These are phyloP conservation scores for Drechslerella dactyloides DNA, from an alignment of 2,329 filamentous ascomycete genomes.

Conservation along the genomic window DNA sequence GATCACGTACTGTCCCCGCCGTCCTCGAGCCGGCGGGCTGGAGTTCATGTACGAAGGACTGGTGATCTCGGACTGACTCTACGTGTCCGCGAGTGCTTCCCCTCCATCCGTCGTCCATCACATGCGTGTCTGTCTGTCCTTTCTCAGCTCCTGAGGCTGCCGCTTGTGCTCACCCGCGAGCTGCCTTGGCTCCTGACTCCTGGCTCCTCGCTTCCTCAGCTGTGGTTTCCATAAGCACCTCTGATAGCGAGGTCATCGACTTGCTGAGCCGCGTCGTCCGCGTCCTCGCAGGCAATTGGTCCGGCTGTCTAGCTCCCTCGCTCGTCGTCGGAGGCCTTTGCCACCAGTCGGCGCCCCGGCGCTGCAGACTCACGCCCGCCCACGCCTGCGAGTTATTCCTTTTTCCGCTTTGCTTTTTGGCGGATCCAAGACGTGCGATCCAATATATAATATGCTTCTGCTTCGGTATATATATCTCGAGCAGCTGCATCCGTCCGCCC, in stretches of 20 bases:
- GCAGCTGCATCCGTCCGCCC: constrained; percentile 34
- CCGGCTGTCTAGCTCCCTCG: background rate
- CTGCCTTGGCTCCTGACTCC: background rate
- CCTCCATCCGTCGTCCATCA: background rate
- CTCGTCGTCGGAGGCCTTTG: background rate
- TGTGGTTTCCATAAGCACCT: background rate
- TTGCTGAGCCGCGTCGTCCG: background rate
- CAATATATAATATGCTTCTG: no score
- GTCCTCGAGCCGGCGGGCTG: no score
- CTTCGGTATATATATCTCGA: constrained; percentile 23
- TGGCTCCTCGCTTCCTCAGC: background rate
- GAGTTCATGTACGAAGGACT: no score
- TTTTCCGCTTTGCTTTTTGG: constrained; percentile 15
- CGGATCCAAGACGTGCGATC: no score
- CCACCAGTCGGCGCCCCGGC: background rate
- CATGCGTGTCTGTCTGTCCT: background rate
- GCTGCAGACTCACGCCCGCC: no score
- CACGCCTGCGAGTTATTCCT: constrained; percentile 1
- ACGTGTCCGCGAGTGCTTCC: background rate
- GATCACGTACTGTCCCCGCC: no score
- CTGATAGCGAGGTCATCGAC: background rate
- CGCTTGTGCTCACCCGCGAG: background rate
- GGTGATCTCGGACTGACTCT: no score
- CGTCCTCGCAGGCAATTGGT: background rate
- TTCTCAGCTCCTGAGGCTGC: background rate